Evolutionary conservation across 495 filamentous ascomycete species (phyloP), one percentile per base, ranked within the genome.

Genomic region (Penicillium mononematosum): DNA sequence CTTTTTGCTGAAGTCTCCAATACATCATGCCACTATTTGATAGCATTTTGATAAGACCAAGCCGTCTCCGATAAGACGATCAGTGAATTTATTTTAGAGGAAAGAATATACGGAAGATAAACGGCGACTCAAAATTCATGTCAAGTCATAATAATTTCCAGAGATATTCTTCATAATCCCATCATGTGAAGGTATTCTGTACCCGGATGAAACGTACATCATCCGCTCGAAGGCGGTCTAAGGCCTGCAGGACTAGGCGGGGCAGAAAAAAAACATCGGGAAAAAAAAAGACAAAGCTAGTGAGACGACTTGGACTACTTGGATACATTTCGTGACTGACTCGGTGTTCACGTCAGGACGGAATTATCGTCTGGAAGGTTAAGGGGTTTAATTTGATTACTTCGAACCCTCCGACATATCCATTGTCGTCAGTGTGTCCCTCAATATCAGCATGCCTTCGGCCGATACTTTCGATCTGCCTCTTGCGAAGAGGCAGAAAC

Each of bases 401-500:
- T 53, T 34, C 1, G 19, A 14, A 14, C 3, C 17, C 19, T 29
- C 24, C 17, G 19, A 11, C 32, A 42, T 25, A 39, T 24, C 27
- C 19, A 32, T 47, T 31, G 29, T 48, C n/a, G 24, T 19, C 17
- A 32, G 53, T 22, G 20, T 41, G 22, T 32, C 24, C 22, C 44
- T 56, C 48, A 42, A 24, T 36, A 45, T 38, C 59, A 73, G 24
- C 39, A 81, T 80, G 78, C 71, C 78, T 64, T 19, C 75, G 57
- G 42, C 71, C 20, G 70, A 80, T 57, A 78, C 75, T 52, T 81
- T 71, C 52, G 81, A 85, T 50, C 70, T 75, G 48, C 82, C 81
- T 57, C 71, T 81, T 53, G 78, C 76, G 44, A 92, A 92, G 72
- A 83, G 88, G 43, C 87, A 87, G 69, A 91, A 85, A 73, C 68